These are phyloP conservation scores for Crithidia expoeki DNA, from an alignment of 208 protist species.

Conservation along the genomic window DNA sequence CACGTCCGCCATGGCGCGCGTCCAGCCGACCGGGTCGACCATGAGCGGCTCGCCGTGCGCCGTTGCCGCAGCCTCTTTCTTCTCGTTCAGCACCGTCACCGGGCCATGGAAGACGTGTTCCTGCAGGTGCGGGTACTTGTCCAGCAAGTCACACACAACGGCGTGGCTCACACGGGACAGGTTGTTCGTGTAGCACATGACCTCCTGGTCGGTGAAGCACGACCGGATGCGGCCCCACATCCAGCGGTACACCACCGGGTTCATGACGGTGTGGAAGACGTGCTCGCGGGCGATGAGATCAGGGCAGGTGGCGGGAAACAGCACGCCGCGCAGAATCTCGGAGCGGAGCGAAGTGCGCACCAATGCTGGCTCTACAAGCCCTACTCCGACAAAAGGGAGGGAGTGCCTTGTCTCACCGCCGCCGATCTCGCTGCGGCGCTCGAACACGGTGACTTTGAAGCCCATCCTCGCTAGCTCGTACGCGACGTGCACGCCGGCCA, in stretches of 20 bases:
- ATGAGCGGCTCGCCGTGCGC: slow-evolving; percentile 65
- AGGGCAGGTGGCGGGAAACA: slow-evolving; percentile 48
- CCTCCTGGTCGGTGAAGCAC: slow-evolving; percentile 47
- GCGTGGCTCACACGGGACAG: slow-evolving; percentile 67
- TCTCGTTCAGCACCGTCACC: slow-evolving; percentile 29
- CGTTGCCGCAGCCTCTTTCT: slow-evolving; percentile 26
- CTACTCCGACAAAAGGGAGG: slow-evolving; percentile 79
- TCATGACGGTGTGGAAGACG: slow-evolving; percentile 65
- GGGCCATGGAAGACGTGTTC: slow-evolving; percentile 47
- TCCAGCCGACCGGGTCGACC: slow-evolving; percentile 82
- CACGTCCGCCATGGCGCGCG: slow-evolving; percentile 59
- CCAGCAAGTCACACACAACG: slow-evolving; percentile 57
- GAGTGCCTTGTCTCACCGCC: slow-evolving; percentile 63
- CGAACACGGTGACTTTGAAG: slow-evolving; percentile 86
- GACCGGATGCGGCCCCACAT: slow-evolving; percentile 56
- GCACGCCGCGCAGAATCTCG: slow-evolving; percentile 50
- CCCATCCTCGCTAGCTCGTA: slow-evolving; percentile 85
- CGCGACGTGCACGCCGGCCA: slow-evolving; percentile 84
- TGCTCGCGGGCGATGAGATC: slow-evolving; percentile 61
- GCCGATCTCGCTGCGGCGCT: slow-evolving; percentile 44
- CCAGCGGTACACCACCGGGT: slow-evolving; percentile 67
- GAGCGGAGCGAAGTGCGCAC: slow-evolving; percentile 29
- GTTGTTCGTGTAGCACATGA: slow-evolving; percentile 78
- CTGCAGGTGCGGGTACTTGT: slow-evolving; percentile 55
- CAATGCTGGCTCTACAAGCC: slow-evolving; percentile 71